A percentile compares a stretch with the other conserved stretches of the same genome.
Conservation (phyloP, 2,329 filamentous ascomycete species). For the Cladosporium austrohemisphaericum region DNA sequence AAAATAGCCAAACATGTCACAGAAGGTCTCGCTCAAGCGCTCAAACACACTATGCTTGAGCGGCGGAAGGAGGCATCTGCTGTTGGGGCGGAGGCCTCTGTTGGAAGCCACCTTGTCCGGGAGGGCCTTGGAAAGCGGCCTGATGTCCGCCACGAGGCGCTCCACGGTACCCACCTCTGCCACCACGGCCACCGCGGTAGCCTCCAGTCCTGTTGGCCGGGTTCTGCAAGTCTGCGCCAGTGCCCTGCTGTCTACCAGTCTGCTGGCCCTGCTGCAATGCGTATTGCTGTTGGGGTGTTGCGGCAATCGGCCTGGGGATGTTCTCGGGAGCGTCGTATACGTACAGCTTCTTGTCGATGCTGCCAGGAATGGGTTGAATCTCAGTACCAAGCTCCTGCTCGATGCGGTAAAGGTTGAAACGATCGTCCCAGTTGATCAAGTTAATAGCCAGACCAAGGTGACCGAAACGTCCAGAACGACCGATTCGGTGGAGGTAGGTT, state of each 20-base stretch:
- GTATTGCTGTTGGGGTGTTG: constrained; percentile 38
- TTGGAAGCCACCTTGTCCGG: constrained; percentile 29
- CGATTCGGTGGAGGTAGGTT: constrained; percentile 97
- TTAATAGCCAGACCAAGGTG: constrained; percentile 98
- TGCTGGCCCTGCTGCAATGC: constrained; percentile 25
- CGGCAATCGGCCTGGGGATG: constrained; percentile 78
- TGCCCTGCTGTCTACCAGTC: constrained; percentile 32
- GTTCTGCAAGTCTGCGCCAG: constrained; percentile 33
- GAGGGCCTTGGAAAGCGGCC: constrained; percentile 29
- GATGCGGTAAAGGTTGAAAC: constrained; percentile 98
- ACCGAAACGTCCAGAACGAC: constrained; percentile 93
- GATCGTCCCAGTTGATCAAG: constrained; percentile 98
- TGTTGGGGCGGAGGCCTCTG: constrained; percentile 22
- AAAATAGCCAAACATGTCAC: constrained; percentile 4
- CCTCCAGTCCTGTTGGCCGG: constrained; percentile 33
- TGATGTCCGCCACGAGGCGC: constrained; percentile 27
- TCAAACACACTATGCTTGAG: constrained; percentile 27
- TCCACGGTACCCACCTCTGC: constrained; percentile 30
- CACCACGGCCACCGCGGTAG: constrained; percentile 31
- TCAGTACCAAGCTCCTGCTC: constrained; percentile 96
- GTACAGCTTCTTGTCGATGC: constrained; percentile 96
- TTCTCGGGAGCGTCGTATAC: constrained; percentile 96
- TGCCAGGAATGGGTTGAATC: constrained; percentile 90
- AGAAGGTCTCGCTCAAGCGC: background rate
- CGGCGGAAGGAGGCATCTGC: constrained; percentile 27